A percentile compares a stretch with the other conserved stretches of the same genome.
Conservation (phyloP, 2,329 filamentous ascomycete species). For the Gaeumannomyces sp. region DNA sequence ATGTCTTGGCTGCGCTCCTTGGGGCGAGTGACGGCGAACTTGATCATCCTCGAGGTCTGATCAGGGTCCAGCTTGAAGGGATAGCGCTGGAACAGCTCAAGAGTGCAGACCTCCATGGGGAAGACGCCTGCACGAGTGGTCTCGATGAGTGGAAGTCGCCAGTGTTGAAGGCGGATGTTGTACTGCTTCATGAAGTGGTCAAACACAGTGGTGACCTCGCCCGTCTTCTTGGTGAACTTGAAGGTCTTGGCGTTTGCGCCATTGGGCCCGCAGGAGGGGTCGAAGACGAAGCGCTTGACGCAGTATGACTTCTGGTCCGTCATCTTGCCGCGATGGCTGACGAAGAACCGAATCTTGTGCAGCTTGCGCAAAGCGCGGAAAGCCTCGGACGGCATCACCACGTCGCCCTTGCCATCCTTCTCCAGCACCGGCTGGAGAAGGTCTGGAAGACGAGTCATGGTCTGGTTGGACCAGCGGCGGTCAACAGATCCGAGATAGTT, state of each 20-base stretch:
- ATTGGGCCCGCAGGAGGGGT: slow-evolving; percentile 33
- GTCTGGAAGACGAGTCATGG: slow-evolving; percentile 20
- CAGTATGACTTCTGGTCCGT: slow-evolving; percentile 43
- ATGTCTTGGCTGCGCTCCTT: slow-evolving; percentile 62
- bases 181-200: slow-evolving; percentile 55
- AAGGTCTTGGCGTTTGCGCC: slow-evolving; percentile 46
- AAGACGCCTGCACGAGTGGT: slow-evolving; percentile 49
- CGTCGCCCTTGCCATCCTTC: slow-evolving; percentile 12
- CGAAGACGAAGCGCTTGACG: slow-evolving; percentile 45
- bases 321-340: slow-evolving; percentile 45
- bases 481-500: slow-evolving; percentile 20
- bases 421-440: slow-evolving; percentile 28
- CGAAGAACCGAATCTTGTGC: slow-evolving; percentile 48
- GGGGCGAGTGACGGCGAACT: slow-evolving; percentile 79
- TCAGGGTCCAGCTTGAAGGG: slow-evolving; percentile 52
- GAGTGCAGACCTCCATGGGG: slow-evolving; percentile 54
- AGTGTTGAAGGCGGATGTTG: slow-evolving; percentile 38
- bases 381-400: slow-evolving; percentile 36
- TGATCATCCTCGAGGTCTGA: slow-evolving; percentile 84
- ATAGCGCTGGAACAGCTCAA: slow-evolving; percentile 53
- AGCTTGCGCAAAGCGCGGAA: slow-evolving; percentile 51
- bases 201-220: slow-evolving; percentile 38
- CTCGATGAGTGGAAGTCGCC: slow-evolving; percentile 50
- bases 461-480: slow-evolving; percentile 20
- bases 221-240: slow-evolving; percentile 41